Evolutionary conservation across 805 yeast species (phyloP).

Genomic region (Torulaspora franciscae): DNA sequence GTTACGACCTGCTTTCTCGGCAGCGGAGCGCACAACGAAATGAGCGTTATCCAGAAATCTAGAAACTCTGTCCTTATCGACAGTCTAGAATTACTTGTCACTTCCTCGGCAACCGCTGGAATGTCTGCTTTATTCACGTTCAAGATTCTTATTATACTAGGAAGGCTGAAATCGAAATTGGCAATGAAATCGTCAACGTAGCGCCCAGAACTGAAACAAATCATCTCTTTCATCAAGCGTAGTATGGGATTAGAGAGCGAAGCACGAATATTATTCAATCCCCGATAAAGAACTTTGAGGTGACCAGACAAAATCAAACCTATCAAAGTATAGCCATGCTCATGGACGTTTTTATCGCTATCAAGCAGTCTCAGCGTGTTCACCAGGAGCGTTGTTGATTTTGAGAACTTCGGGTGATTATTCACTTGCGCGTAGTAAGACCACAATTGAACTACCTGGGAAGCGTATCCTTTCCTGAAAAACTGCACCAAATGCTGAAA

Average conservation of each 20-base stretch:
- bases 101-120: slow-evolving; percentile 33
- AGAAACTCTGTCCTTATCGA: slow-evolving; percentile 59
- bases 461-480: slow-evolving; percentile 34
- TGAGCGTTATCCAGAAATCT: slow-evolving; percentile 53
- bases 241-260: slow-evolving; percentile 57
- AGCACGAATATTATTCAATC: slow-evolving; percentile 54
- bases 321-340: slow-evolving; percentile 31
- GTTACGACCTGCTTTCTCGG: slow-evolving; percentile 60
- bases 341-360: slow-evolving; percentile 15
- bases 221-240: slow-evolving; percentile 50
- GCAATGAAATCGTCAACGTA: slow-evolving; percentile 55
- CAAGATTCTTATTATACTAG: slow-evolving; percentile 57
- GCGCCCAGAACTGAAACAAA: slow-evolving; percentile 45
- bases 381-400: slow-evolving; percentile 40
- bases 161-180: slow-evolving; percentile 61
- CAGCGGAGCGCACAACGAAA: slow-evolving; percentile 46
- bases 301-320: slow-evolving; percentile 52
- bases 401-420: slow-evolving; percentile 49
- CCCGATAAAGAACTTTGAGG: slow-evolving; percentile 61
- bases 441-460: slow-evolving; percentile 44
- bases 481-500: slow-evolving; percentile 31
- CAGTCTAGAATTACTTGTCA: slow-evolving; percentile 34
- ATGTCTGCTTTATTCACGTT: slow-evolving; percentile 48
- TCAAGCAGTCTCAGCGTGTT: slow-evolving; percentile 34
- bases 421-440: slow-evolving; percentile 44